Evolutionary conservation across 2,329 filamentous ascomycete genomes (phyloP).

Genomic region (Hypocreales sp.): DNA sequence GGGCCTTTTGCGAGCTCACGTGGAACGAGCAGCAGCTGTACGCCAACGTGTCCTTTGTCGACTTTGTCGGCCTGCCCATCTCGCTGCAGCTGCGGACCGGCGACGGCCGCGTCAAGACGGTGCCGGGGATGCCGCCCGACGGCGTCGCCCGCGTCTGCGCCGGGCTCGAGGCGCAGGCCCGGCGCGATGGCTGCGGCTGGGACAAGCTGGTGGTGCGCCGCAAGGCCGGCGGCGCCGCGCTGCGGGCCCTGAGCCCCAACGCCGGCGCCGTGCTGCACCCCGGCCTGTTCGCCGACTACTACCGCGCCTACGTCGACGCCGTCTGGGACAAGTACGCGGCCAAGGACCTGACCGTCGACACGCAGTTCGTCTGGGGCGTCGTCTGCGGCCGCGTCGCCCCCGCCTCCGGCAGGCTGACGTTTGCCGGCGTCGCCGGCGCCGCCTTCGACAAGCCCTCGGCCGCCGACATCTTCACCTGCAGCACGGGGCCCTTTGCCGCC

Average conservation of each 20-base stretch:
- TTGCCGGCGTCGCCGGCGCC: conserved; percentile 17
- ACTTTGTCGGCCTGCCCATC: conserved; percentile 56
- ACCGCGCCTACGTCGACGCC: conserved; percentile 29
- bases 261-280: conserved; percentile 27
- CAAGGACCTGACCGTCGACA: conserved; percentile 32
- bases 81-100: conserved; percentile 35
- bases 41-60: conserved; percentile 59
- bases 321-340: conserved; percentile 35
- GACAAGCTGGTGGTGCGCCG: conserved; percentile 31
- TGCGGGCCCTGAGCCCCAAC: conserved; percentile 39
- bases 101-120: conserved; percentile 25
- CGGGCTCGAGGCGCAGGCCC: conserved; percentile 27
- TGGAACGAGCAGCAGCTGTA: conserved; percentile 46
- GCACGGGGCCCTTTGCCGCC: conserved; percentile 38
- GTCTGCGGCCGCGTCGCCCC: conserved; percentile 25
- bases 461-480: conserved; percentile 35
- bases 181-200: conserved; percentile 33
- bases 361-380: conserved; percentile 35
- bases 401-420: conserved; percentile 20
- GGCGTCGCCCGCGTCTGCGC: conserved; percentile 30
- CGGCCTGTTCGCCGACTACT: conserved; percentile 34
- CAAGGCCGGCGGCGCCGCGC: conserved; percentile 16
- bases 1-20: conserved; percentile 57
- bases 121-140: conserved; percentile 30
- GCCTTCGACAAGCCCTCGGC: conserved; percentile 33